A percentile compares a stretch with the other conserved stretches of the same genome.
Evolutionary conservation across 192 early-diverging fungal genomes (phyloP).

Genomic region (Coemansia sp.): DNA sequence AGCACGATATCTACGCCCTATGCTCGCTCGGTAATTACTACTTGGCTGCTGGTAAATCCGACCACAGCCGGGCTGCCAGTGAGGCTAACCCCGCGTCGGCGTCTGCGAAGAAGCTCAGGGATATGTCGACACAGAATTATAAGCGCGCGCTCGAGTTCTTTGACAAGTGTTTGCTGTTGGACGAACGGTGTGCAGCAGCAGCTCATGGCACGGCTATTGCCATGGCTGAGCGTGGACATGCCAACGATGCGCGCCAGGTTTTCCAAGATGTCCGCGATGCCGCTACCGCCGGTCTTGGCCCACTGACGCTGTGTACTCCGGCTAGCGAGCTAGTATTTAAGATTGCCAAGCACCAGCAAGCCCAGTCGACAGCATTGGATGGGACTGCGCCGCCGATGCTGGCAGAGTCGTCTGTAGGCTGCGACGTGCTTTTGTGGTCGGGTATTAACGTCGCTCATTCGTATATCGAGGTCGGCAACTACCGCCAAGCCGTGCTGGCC

Average conservation of each 20-base stretch:
- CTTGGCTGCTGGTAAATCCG: conserved; percentile 64
- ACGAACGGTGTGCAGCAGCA: conserved; percentile 75
- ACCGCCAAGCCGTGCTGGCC: conserved; percentile 70
- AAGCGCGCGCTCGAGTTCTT: conserved; percentile 83
- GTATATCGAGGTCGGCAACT: conserved; percentile 73
- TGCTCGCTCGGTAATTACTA: conserved; percentile 83
- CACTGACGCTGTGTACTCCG: conserved; percentile 15
- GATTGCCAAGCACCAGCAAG: not conserved
- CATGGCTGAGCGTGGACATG: conserved; percentile 70
- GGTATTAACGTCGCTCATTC: conserved; percentile 80
- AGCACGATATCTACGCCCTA: conserved; percentile 79
- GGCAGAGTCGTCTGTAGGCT: conserved; percentile 9
- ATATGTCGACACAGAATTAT: conserved; percentile 52
- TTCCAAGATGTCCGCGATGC: conserved; percentile 72
- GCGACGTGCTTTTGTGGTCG: conserved; percentile 57
- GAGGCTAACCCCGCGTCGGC: conserved; percentile 7
- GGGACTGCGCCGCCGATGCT: not conserved
- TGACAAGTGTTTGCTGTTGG: conserved; percentile 70
- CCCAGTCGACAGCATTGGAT: not conserved
- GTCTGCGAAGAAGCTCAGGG: conserved; percentile 22
- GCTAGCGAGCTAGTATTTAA: conserved; percentile 42
- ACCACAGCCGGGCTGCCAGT: conserved; percentile 9
- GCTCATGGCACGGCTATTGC: conserved; percentile 87
- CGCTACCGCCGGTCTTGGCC: conserved; percentile 40
- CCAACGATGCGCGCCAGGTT: conserved; percentile 65